Percentiles rank a stretch among this genome's conserved stretches.
Evolutionary conservation across 139 green algal species (phyloP).

Genomic region (Haematococcus lacustris): DNA sequence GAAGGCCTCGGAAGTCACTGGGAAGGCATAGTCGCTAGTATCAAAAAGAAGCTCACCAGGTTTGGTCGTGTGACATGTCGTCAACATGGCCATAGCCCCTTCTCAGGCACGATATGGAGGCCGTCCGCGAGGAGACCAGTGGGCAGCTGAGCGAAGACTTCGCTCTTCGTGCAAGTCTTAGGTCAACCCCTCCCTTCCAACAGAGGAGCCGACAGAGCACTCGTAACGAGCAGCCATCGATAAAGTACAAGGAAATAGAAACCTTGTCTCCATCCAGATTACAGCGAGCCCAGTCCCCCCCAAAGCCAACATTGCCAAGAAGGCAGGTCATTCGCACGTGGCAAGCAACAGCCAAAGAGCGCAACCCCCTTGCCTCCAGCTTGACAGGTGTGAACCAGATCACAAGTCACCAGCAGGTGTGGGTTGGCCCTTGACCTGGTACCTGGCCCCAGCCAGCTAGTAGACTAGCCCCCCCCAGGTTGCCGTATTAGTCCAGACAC

Average conservation of each 20-base stretch:
- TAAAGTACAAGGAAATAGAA: slow-evolving; percentile 16
- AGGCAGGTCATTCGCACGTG: slow-evolving; percentile 11
- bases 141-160: too few relatives aligned
- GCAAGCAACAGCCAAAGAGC: slow-evolving; percentile 31
- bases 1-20: neutral
- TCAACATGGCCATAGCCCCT: too few relatives aligned
- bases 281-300: slow-evolving; percentile 7
- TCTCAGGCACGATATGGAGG: too few relatives aligned
- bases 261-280: neutral
- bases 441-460: neutral
- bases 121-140: too few relatives aligned
- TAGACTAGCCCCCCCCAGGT: neutral
- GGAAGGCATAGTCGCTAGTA: too few relatives aligned
- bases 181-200: neutral
- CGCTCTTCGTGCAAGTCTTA: too few relatives aligned
- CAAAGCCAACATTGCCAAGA: slow-evolving; percentile 21
- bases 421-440: neutral
- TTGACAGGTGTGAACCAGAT: slow-evolving; percentile 27
- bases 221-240: neutral
- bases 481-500: neutral
- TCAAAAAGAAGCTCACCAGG: too few relatives aligned
- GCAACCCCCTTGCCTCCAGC: slow-evolving; percentile 36
- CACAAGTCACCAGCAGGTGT: neutral
- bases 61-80: too few relatives aligned
- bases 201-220: neutral